A percentile compares a stretch with the other conserved stretches of the same genome.
These are phyloP conservation scores for Lactuca saligna DNA, from an alignment of 129 eudicot genomes.

Conservation along the genomic window DNA sequence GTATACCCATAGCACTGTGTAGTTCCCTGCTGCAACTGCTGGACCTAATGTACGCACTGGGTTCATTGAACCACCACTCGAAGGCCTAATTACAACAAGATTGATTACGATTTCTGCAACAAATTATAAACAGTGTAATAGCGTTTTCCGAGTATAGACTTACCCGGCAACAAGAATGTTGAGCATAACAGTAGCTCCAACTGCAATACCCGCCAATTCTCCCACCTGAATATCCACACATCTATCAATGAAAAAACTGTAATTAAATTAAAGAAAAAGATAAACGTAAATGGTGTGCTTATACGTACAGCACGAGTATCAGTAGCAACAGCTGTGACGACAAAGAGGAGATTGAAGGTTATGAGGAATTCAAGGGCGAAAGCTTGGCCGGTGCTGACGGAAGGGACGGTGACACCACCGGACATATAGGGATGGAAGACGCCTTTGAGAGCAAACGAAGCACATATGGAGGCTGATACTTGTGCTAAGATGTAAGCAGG, in stretches of 20 bases:
- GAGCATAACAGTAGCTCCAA: constrained; percentile 91
- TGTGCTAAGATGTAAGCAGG: constrained; percentile 82
- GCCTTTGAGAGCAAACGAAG: constrained; percentile 80
- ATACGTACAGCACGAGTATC: constrained; percentile 80
- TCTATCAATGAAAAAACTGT: not conserved
- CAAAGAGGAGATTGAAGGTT: constrained; percentile 78
- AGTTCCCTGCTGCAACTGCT: constrained; percentile 87
- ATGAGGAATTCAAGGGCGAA: constrained; percentile 83
- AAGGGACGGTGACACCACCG: constrained; percentile 89
- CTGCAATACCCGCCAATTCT: constrained; percentile 87
- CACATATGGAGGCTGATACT: constrained; percentile 77
- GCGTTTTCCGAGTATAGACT: constrained; percentile 18
- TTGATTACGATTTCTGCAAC: not conserved
- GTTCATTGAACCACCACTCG: constrained; percentile 93
- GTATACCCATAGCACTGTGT: constrained; percentile 73
- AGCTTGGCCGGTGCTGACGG: constrained; percentile 69
- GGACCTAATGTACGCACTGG: constrained; percentile 92
- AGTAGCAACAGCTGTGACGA: constrained; percentile 89
- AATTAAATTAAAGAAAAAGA: not conserved
- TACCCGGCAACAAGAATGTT: constrained; percentile 91
- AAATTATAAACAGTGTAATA: not conserved
- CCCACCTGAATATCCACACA: constrained; percentile 61
- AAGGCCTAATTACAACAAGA: constrained; percentile 50
- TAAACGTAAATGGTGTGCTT: no score
- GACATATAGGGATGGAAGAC: constrained; percentile 72